These are phyloP conservation scores for Vickermania spadyakhi DNA, from an alignment of 208 protist genomes.

Conservation along the genomic window DNA sequence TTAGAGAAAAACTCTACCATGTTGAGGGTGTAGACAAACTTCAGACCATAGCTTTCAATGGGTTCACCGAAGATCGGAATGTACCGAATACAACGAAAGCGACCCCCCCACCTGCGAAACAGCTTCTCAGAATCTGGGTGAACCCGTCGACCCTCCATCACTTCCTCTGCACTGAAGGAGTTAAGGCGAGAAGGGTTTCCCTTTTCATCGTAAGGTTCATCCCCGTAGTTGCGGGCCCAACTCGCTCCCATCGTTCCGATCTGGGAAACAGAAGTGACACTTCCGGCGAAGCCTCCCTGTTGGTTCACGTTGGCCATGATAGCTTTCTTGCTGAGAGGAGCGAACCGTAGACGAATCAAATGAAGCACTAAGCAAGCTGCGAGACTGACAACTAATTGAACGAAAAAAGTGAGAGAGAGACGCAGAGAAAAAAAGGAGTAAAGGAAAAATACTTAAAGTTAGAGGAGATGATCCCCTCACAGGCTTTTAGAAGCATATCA, in stretches of 20 bases:
- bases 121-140: conserved; percentile 2
- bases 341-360: background rate
- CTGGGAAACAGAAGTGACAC: background rate
- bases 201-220: background rate
- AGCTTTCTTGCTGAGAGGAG: background rate
- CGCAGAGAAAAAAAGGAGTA: background rate
- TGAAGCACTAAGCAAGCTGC: background rate
- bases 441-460: too few relatives aligned
- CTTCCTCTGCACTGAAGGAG: background rate
- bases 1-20: conserved; percentile 24
- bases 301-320: background rate
- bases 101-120: background rate
- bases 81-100: background rate
- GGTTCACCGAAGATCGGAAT: conserved; percentile 12
- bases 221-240: background rate
- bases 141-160: background rate
- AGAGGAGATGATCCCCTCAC: too few relatives aligned
- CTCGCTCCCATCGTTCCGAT: background rate
- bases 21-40: conserved; percentile 18
- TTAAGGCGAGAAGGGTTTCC: background rate
- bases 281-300: background rate
- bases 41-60: conserved; percentile 22
- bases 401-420: background rate
- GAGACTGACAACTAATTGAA: background rate
- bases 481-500: too few relatives aligned